Percentiles rank a stretch among this genome's conserved stretches.
Evolutionary conservation across 2,329 filamentous ascomycete species (phyloP).

Genomic region (Diaporthe vexans): DNA sequence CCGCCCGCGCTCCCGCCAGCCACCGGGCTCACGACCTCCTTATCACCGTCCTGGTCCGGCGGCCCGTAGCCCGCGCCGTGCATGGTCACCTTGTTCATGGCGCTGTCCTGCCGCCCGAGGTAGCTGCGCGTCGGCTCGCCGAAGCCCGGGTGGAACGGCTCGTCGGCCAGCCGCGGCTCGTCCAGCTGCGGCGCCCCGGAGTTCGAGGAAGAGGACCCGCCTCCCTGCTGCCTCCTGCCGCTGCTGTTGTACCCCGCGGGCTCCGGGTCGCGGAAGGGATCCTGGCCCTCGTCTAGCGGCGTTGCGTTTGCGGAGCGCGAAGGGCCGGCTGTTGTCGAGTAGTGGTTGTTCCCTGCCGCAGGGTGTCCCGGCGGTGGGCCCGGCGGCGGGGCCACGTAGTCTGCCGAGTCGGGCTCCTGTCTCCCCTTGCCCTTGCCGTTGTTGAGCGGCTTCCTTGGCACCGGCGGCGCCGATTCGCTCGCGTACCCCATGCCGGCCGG

Average conservation of each 20-base stretch:
- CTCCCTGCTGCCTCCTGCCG: neutral
- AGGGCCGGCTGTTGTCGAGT: conserved; percentile 11
- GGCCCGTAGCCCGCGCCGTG: conserved; percentile 51
- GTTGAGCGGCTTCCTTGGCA: conserved; percentile 28
- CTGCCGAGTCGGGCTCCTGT: conserved; percentile 38
- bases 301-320: conserved; percentile 33
- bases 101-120: conserved; percentile 56
- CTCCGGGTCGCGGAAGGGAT: conserved; percentile 47
- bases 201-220: neutral
- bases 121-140: conserved; percentile 51
- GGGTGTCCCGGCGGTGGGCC: conserved; percentile 30
- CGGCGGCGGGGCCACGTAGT: conserved; percentile 35
- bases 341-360: neutral
- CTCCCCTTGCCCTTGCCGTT: conserved; percentile 49
- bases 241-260: conserved; percentile 36
- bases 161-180: conserved; percentile 52
- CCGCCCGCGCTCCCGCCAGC: no score
- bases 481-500: neutral
- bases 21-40: neutral
- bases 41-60: conserved; percentile 12
- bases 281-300: conserved; percentile 43
- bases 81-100: conserved; percentile 57
- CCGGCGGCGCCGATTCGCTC: conserved; percentile 35
- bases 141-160: conserved; percentile 57
- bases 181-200: conserved; percentile 45